Evolutionary conservation across 768 basidiomycete genomes (phyloP).

Genomic region (Rhodotorula kratochvilovae): DNA sequence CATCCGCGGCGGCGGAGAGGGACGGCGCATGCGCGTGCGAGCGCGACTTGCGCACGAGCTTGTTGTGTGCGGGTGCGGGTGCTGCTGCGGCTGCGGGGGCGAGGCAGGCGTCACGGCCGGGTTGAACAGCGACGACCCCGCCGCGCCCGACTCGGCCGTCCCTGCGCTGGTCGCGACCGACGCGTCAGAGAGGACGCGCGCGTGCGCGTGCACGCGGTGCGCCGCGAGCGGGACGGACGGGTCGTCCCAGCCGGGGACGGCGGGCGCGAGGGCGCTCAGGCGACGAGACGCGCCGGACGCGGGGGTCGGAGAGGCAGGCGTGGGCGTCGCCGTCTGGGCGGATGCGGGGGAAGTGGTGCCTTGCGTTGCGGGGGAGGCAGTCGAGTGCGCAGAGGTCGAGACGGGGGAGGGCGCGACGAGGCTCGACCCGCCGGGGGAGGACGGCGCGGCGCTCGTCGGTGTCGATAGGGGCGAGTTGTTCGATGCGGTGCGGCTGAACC

Average conservation of each 20-base stretch:
- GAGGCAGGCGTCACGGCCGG: too few species aligned
- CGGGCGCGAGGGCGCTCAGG: background rate
- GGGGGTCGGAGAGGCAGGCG: background rate
- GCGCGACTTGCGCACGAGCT: conserved; percentile 19
- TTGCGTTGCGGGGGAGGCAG: background rate
- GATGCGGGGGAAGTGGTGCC: background rate
- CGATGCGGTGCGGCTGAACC: background rate
- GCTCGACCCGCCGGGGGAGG: background rate
- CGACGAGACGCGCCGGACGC: too few species aligned
- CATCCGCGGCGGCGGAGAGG: background rate
- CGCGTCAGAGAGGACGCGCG: background rate
- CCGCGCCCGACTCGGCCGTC: too few species aligned
- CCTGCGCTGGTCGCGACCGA: background rate
- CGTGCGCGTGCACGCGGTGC: background rate
- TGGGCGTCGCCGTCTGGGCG: conserved; percentile 2
- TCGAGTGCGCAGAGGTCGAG: background rate
- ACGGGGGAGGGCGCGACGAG: background rate
- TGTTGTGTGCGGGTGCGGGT: background rate
- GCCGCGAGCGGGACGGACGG: too few species aligned
- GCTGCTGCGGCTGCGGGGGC: background rate
- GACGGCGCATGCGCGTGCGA: background rate
- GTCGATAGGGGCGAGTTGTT: background rate
- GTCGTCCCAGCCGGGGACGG: too few species aligned
- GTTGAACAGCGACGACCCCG: too few species aligned
- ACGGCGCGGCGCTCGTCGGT: background rate